phyloP scores from a whole-genome alignment of 805 yeast genomes.

The Nakazawaea populi region DNA sequence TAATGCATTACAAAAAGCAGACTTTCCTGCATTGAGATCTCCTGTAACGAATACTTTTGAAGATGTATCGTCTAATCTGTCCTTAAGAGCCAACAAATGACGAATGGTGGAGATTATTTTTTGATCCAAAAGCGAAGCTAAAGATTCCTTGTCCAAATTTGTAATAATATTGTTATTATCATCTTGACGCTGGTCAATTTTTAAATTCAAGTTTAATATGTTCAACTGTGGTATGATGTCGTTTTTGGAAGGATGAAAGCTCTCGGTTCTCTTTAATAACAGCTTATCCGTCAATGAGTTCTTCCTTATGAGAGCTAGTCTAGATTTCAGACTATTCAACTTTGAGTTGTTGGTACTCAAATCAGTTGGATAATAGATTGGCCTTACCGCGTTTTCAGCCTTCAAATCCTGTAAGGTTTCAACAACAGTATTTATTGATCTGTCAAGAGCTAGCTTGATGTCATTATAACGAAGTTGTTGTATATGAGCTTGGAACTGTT shows the following conservation, averaged over 20 bases:
- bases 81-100: slow-evolving; percentile 67
- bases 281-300: slow-evolving; percentile 22
- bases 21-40: slow-evolving; percentile 93
- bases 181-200: slow-evolving; percentile 37
- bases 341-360: slow-evolving; percentile 24
- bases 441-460: slow-evolving; percentile 57
- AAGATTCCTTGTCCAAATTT: slow-evolving; percentile 58
- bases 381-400: slow-evolving; percentile 51
- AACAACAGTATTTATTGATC: slow-evolving; percentile 50
- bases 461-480: slow-evolving; percentile 76
- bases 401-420: slow-evolving; percentile 46
- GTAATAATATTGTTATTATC: slow-evolving; percentile 38
- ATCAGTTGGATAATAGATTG: slow-evolving; percentile 56
- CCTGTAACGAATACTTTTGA: slow-evolving; percentile 96
- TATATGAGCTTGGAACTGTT: slow-evolving; percentile 35
- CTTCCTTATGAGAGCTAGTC: slow-evolving; percentile 45
- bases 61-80: slow-evolving; percentile 82
- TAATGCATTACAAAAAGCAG: slow-evolving; percentile 90
- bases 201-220: slow-evolving; percentile 57
- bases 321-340: slow-evolving; percentile 45
- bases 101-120: slow-evolving; percentile 59
- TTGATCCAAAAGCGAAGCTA: slow-evolving; percentile 63
- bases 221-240: slow-evolving; percentile 37
- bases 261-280: slow-evolving; percentile 13
- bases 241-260: slow-evolving; percentile 1